Evolutionary conservation across 768 basidiomycete genomes (phyloP).

Genomic region (Fibroporia radiculosa): DNA sequence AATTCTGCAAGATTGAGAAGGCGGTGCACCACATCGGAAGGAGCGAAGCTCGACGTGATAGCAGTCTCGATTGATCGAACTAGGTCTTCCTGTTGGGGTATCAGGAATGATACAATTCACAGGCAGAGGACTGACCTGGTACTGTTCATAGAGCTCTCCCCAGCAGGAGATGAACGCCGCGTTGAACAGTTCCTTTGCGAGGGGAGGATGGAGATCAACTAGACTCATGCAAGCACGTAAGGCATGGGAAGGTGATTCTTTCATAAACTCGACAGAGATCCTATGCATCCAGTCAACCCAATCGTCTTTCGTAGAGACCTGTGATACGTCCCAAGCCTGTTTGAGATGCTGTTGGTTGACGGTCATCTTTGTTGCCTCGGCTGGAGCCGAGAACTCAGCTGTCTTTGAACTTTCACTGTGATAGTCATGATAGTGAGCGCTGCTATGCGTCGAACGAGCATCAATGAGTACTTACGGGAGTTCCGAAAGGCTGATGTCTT

Average conservation of each 20-base stretch:
- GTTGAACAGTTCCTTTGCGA: slow-evolving; percentile 94
- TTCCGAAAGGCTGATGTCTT: slow-evolving; percentile 61
- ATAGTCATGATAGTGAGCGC: slow-evolving; percentile 27
- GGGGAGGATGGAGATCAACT: slow-evolving; percentile 83
- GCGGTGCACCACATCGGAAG: slow-evolving; percentile 84
- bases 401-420: slow-evolving; percentile 52
- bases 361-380: slow-evolving; percentile 77
- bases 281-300: slow-evolving; percentile 96
- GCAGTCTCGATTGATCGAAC: slow-evolving; percentile 85
- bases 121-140: slow-evolving; percentile 54
- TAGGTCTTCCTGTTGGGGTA: slow-evolving; percentile 70
- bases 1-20: slow-evolving; percentile 94
- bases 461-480: slow-evolving; percentile 21
- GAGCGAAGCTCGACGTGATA: slow-evolving; percentile 67
- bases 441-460: no score
- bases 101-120: neutral
- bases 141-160: slow-evolving; percentile 92
- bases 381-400: slow-evolving; percentile 70
- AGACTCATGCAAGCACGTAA: slow-evolving; percentile 92
- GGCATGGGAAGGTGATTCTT: slow-evolving; percentile 97
- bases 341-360: slow-evolving; percentile 98
- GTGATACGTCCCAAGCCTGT: slow-evolving; percentile 89
- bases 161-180: slow-evolving; percentile 98
- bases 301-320: slow-evolving; percentile 70
- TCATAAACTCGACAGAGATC: slow-evolving; percentile 92